Evolutionary conservation across 2,329 filamentous ascomycete genomes (phyloP).

Genomic region (Venturia carpophila): DNA sequence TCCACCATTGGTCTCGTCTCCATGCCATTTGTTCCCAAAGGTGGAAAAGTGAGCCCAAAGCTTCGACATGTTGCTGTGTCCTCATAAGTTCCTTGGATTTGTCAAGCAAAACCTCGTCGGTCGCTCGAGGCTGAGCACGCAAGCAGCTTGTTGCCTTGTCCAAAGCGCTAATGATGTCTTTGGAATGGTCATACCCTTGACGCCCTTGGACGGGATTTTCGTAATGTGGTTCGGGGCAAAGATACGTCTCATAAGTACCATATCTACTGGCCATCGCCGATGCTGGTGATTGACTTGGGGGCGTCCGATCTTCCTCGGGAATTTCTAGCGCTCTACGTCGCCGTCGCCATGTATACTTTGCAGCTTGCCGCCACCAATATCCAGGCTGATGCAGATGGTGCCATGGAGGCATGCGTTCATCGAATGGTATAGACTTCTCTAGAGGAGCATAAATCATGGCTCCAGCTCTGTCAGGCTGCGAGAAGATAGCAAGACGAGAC

Average conservation of each 20-base stretch:
- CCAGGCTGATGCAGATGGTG: conserved; percentile 54
- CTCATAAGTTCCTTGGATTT: conserved; percentile 48
- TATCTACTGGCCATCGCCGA: conserved; percentile 48
- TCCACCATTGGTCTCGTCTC: conserved; percentile 54
- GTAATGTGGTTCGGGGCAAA: conserved; percentile 50
- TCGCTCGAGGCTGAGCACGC: conserved; percentile 46
- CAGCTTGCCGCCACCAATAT: conserved; percentile 52
- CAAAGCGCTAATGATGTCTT: conserved; percentile 42
- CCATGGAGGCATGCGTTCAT: conserved; percentile 49
- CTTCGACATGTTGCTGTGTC: conserved; percentile 43
- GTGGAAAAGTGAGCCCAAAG: conserved; percentile 41
- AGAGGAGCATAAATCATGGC: conserved; percentile 39
- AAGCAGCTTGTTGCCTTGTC: conserved; percentile 45
- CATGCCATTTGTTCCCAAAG: conserved; percentile 51
- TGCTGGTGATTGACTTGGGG: conserved; percentile 48
- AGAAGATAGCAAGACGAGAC: conserved; percentile 42
- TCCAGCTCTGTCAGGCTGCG: conserved; percentile 24
- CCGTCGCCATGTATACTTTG: conserved; percentile 44
- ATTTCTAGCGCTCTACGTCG: conserved; percentile 47
- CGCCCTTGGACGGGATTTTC: conserved; percentile 42
- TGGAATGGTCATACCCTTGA: conserved; percentile 44
- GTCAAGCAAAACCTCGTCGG: conserved; percentile 48
- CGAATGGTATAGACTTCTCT: conserved; percentile 43
- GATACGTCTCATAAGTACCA: conserved; percentile 51
- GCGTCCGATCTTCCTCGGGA: conserved; percentile 50